Conservation (phyloP, 2,329 filamentous ascomycete species). For the Aspergillus sergii region DNA sequence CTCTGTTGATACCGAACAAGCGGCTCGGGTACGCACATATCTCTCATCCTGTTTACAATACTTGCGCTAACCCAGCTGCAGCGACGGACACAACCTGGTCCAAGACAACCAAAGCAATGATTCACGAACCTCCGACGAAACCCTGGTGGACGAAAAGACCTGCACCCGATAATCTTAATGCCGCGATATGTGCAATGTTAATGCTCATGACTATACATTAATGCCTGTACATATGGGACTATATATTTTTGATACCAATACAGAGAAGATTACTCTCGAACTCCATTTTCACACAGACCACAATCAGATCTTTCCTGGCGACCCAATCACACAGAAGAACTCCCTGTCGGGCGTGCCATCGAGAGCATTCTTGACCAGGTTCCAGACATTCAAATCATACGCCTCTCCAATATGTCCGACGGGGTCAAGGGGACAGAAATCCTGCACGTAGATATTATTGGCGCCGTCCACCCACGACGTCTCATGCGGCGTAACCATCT, state of each 20-base stretch:
- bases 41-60: not conserved
- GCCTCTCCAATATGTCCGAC: slow-evolving; percentile 43
- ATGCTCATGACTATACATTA: slow-evolving; percentile 8
- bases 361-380: slow-evolving; percentile 41
- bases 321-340: slow-evolving; percentile 33
- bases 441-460: slow-evolving; percentile 36
- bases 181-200: not conserved
- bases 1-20: slow-evolving; percentile 31
- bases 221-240: not conserved
- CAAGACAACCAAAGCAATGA: slow-evolving; percentile 10
- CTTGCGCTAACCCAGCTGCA: slow-evolving; percentile 1
- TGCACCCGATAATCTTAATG: not conserved
- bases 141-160: slow-evolving; percentile 9
- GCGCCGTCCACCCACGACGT: slow-evolving; percentile 38
- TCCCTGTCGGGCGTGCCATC: slow-evolving; percentile 29
- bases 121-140: slow-evolving; percentile 1
- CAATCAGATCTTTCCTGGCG: slow-evolving; percentile 26
- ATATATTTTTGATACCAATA: not conserved
- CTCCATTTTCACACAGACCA: not conserved
- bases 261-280: not conserved
- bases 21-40: slow-evolving; percentile 26
- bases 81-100: slow-evolving; percentile 25
- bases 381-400: slow-evolving; percentile 44
- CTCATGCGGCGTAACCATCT: slow-evolving; percentile 37
- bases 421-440: slow-evolving; percentile 34